These are phyloP conservation scores for Furcasterigmium furcatum DNA, from an alignment of 2,329 filamentous ascomycete genomes.

Conservation along the genomic window DNA sequence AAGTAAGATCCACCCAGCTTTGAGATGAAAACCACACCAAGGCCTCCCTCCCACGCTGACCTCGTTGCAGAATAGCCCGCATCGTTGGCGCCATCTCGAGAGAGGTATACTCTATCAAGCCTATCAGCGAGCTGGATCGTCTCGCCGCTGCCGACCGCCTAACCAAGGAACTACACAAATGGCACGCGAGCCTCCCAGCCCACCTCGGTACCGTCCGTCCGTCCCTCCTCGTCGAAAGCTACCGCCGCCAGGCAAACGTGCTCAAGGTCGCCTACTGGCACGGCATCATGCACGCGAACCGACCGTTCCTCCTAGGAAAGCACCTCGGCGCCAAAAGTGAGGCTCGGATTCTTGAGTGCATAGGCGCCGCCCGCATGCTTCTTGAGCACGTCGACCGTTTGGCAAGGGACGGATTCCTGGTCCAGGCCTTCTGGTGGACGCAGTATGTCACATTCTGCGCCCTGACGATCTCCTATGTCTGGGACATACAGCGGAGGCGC, in stretches of 20 bases:
- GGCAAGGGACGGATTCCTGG: slow-evolving; percentile 21
- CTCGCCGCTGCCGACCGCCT: slow-evolving; percentile 32
- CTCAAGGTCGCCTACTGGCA: slow-evolving; percentile 52
- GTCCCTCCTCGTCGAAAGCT: slow-evolving; percentile 39
- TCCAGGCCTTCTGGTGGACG: slow-evolving; percentile 50
- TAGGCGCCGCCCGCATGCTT: slow-evolving; percentile 10
- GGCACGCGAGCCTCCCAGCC: slow-evolving; percentile 35
- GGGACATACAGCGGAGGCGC: slow-evolving; percentile 40
- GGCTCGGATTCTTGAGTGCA: background rate
- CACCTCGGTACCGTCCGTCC: slow-evolving; percentile 41
- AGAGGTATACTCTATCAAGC: slow-evolving; percentile 35
- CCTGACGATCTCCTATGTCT: slow-evolving; percentile 49
- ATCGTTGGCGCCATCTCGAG: slow-evolving; percentile 35
- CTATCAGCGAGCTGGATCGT: slow-evolving; percentile 28
- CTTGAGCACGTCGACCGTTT: slow-evolving; percentile 10
- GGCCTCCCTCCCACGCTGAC: slow-evolving; percentile 6
- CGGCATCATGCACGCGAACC: slow-evolving; percentile 52
- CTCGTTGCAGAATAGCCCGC: slow-evolving; percentile 20
- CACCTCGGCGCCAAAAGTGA: background rate
- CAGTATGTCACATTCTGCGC: slow-evolving; percentile 52
- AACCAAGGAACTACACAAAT: slow-evolving; percentile 32
- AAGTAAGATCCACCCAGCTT: slow-evolving; percentile 28
- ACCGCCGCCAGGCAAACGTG: slow-evolving; percentile 46
- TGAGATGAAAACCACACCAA: slow-evolving; percentile 16
- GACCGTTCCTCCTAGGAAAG: slow-evolving; percentile 46